Base-by-base conservation (phyloP, 805 yeast genomes). In the Cyberlindnera misumaiensis region DNA sequence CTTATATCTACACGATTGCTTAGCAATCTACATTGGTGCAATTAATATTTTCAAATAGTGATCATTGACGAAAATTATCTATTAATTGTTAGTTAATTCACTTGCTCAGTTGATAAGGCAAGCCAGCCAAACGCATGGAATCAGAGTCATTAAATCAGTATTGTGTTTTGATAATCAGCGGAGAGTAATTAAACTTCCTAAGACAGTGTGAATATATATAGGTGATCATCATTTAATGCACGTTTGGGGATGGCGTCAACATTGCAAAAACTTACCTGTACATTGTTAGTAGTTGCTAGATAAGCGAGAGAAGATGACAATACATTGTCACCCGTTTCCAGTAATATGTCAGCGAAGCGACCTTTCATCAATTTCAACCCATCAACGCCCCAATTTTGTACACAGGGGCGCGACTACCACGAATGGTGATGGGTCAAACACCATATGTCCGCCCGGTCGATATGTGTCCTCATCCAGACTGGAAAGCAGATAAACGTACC, bases 151-250 rank as follows among this genome's bases (percentile, higher is more conserved):
- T 68, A 71, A 70, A 71, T 70, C 76, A 71, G 76, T 71, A 34
- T 58, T 67, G 62, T 63, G 60, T 30, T 53, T 56, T 44, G 48
- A 20, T 42, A 38, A 41, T 42, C 48, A 44, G 37, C 32, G 44
- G 45, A 36, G 35, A 36, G 48, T 44, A 44, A 30, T 39, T 44
- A 44, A 44, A 44, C 48, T 35, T 41, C 57, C 69, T 70, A 72
- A 60, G 69, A 71, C 74, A 71, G 75, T 72, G 75, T 73, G 80
- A 73, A 73, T 73, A 72, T 39, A 53, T n/a, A n/a, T n/a, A 52
- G 50, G 57, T 57, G 40, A 45, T 66, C 69, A 65, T 64, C 61
- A 56, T 47, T 40, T 46, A 36, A 39, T 33, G 17, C 10, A 13
- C 25, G 25, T 16, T 30, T 13, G 13, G 15, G 7, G 29, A 11